Conservation (phyloP, 2,329 filamentous ascomycete genomes). For the Aspergillus awamori region DNA sequence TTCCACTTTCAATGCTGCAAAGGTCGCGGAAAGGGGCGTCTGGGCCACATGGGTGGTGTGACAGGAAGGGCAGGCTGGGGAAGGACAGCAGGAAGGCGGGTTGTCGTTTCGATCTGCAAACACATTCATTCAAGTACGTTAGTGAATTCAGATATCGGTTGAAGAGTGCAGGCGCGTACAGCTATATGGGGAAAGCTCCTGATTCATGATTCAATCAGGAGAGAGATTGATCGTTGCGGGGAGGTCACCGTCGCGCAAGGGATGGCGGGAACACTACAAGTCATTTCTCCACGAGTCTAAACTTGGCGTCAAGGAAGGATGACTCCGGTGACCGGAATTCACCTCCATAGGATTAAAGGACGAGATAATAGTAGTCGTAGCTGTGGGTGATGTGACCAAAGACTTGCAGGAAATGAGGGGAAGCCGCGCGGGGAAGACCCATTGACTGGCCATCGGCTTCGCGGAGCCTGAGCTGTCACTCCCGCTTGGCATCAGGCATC, state of each 20-base stretch:
- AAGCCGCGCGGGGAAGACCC: slow-evolving; percentile 15
- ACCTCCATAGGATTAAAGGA: slow-evolving; percentile 10
- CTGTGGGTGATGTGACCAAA: slow-evolving; percentile 18
- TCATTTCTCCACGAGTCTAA: slow-evolving; percentile 24
- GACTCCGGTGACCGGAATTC: slow-evolving; percentile 13
- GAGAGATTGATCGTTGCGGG: slow-evolving; percentile 14
- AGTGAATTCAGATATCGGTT: neutral
- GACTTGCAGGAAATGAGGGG: slow-evolving; percentile 16
- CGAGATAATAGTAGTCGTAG: slow-evolving; percentile 13
- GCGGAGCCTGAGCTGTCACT: neutral
- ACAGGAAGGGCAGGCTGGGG: neutral
- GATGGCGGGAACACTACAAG: slow-evolving; percentile 11
- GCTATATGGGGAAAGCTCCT: neutral
- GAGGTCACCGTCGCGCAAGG: slow-evolving; percentile 15
- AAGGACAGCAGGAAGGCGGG: neutral
- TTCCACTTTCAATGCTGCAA: neutral
- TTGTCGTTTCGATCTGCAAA: neutral
- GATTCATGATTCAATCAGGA: neutral
- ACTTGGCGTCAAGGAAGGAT: slow-evolving; percentile 6
- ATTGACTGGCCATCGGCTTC: neutral
- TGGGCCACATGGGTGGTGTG: slow-evolving; percentile 3
- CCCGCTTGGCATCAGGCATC: neutral
- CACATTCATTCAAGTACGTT: neutral
- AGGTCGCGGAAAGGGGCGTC: neutral
- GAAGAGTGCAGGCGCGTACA: neutral